Evolutionary conservation across 345 rosid genomes (phyloP).

Genomic region (Combretum micranthum): DNA sequence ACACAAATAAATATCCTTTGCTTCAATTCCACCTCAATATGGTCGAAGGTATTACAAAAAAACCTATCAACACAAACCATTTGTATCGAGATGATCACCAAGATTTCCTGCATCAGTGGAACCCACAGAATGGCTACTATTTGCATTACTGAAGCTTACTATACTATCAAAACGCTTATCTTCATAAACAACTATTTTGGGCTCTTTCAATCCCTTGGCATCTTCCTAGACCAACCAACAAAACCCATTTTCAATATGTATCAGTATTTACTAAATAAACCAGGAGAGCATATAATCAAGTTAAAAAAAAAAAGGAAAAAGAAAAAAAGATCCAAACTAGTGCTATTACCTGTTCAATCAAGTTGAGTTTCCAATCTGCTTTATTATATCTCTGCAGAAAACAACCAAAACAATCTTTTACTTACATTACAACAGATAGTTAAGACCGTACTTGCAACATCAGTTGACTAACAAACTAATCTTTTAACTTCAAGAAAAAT

Average conservation of each 20-base stretch:
- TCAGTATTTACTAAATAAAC: constrained; percentile 4
- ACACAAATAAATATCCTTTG: not conserved
- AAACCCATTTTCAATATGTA: constrained; percentile 2
- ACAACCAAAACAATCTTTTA: constrained; percentile 9
- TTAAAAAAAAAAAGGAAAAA: not conserved
- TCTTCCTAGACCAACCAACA: constrained; percentile 47
- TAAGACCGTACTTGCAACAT: too few relatives aligned
- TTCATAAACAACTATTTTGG: constrained; percentile 51
- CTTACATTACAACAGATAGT: too few relatives aligned
- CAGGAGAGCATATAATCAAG: constrained; percentile 2
- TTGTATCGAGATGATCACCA: constrained; percentile 18
- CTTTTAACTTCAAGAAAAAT: too few relatives aligned
- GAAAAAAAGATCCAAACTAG: constrained; percentile 1
- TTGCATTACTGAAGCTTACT: constrained; percentile 23
- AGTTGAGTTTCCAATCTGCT: constrained; percentile 39
- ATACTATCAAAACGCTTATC: constrained; percentile 38
- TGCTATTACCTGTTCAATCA: constrained; percentile 52
- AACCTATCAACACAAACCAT: constrained; percentile 28
- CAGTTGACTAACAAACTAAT: too few relatives aligned
- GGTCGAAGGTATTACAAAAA: not conserved
- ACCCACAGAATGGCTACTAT: constrained; percentile 16
- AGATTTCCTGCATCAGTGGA: constrained; percentile 20
- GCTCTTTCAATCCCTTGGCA: constrained; percentile 55
- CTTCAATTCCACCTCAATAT: not conserved
- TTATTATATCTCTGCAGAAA: constrained; percentile 53